These are phyloP conservation scores for Backusella luteola DNA, from an alignment of 192 early-diverging fungal species.

Conservation along the genomic window DNA sequence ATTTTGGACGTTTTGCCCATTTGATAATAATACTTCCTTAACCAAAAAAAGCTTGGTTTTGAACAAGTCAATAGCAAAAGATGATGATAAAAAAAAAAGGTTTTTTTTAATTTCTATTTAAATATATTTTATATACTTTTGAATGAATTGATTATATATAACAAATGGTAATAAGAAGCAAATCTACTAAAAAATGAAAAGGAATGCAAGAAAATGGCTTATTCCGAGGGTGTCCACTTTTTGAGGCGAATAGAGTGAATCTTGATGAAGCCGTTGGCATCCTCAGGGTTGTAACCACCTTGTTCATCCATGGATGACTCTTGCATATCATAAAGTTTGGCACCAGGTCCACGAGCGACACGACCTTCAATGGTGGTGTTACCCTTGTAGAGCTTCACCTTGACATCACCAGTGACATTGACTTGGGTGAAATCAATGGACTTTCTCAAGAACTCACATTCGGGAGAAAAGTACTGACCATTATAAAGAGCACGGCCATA, in stretches of 20 bases:
- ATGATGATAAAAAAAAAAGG: too few species aligned
- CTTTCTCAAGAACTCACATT: constrained; percentile 86
- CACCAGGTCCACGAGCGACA: constrained; percentile 63
- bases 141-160: not conserved
- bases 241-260: constrained; percentile 94
- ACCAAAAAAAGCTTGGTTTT: too few species aligned
- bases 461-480: constrained; percentile 95
- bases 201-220: not conserved
- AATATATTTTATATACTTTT: not conserved
- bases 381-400: constrained; percentile 97
- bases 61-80: too few species aligned
- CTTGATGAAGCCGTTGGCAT: constrained; percentile 98
- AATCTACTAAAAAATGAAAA: not conserved
- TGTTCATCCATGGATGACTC: constrained; percentile 95
- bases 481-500: constrained; percentile 86
- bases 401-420: constrained; percentile 89
- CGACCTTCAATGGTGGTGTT: constrained; percentile 88
- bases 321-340: constrained; percentile 91
- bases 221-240: constrained; percentile 59
- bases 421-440: constrained; percentile 81
- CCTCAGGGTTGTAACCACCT: constrained; percentile 87
- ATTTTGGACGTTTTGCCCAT: too few species aligned
- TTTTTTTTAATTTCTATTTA: not conserved
- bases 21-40: too few species aligned
- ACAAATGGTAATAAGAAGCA: not conserved